A percentile compares a stretch with the other conserved stretches of the same genome.
Evolutionary conservation across 805 yeast genomes (phyloP).

Genomic region (Wickerhamiella domercqiae): DNA sequence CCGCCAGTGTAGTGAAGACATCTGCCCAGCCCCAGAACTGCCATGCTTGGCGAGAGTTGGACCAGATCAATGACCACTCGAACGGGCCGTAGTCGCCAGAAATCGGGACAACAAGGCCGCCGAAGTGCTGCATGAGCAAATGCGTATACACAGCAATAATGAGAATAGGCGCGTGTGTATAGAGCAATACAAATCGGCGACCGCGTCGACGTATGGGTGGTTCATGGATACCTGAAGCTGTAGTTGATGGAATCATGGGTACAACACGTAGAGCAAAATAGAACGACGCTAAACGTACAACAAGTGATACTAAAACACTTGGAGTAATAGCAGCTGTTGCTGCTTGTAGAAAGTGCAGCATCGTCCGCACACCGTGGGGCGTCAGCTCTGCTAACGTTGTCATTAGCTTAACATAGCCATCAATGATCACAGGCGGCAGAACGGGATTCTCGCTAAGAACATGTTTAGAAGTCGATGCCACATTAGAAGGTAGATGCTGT

Average conservation of each 20-base stretch:
- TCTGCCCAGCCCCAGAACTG: conserved; percentile 97
- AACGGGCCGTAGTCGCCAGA: background rate
- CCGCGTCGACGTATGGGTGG: conserved; percentile 12
- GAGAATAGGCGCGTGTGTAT: conserved; percentile 85
- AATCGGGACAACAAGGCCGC: conserved; percentile 13
- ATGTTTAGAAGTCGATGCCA: background rate
- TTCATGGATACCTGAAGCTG: conserved; percentile 5
- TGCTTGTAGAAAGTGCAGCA: conserved; percentile 31
- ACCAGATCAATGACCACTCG: conserved; percentile 23
- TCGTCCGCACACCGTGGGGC: conserved; percentile 28
- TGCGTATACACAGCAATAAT: conserved; percentile 93
- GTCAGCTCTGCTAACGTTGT: conserved; percentile 25
- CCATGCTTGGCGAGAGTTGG: conserved; percentile 41
- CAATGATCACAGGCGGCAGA: conserved; percentile 27
- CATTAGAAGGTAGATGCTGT: background rate
- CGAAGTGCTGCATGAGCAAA: conserved; percentile 63
- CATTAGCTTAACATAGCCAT: conserved; percentile 25
- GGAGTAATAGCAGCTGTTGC: conserved; percentile 56
- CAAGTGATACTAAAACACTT: conserved; percentile 64
- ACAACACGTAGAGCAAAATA: conserved; percentile 85
- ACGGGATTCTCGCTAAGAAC: conserved; percentile 1
- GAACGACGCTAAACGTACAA: conserved; percentile 74
- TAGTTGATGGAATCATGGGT: conserved; percentile 39
- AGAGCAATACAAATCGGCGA: conserved; percentile 31
- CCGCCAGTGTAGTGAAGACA: conserved; percentile 60